Conservation (phyloP, 495 filamentous ascomycete species). For the Talaromyces adpressus region DNA sequence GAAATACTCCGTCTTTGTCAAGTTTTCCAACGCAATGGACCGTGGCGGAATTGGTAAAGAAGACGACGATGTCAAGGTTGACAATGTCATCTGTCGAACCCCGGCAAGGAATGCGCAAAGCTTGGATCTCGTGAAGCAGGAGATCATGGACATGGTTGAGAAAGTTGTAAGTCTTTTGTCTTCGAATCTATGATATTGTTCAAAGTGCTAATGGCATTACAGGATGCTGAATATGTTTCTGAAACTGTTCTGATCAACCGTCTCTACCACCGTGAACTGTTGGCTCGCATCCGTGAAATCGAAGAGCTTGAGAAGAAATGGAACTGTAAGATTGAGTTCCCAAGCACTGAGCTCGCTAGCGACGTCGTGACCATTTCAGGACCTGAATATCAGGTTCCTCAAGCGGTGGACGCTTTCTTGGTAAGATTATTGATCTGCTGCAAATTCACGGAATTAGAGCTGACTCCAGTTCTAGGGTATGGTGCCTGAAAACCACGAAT, state of each 20-base stretch:
- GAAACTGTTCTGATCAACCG: conserved; percentile 91
- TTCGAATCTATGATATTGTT: neutral
- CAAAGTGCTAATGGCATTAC: neutral
- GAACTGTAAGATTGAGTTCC: conserved; percentile 98
- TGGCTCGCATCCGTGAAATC: conserved; percentile 77
- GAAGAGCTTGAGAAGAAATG: conserved; percentile 95
- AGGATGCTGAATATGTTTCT: conserved; percentile 92
- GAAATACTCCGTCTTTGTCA: conserved; percentile 99
- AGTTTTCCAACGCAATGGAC: conserved; percentile 99
- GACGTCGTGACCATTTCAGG: conserved; percentile 93
- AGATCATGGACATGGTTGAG: conserved; percentile 99
- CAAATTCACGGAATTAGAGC: neutral
- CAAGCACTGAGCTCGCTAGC: conserved; percentile 93
- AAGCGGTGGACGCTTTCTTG: conserved; percentile 90
- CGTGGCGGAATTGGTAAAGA: conserved; percentile 89
- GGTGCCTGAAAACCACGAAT: conserved; percentile 92
- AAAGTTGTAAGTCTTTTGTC: conserved; percentile 57
- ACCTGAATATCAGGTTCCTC: conserved; percentile 93
- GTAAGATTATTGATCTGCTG: conserved; percentile 35
- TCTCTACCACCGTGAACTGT: conserved; percentile 88
- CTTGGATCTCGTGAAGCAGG: conserved; percentile 92
- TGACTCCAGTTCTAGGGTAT: conserved; percentile 58
- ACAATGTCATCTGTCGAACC: conserved; percentile 98
- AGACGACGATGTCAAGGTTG: conserved; percentile 95
- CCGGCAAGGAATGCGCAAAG: conserved; percentile 95